phyloP scores from a whole-genome alignment of 192 early-diverging fungal genomes.

The Backusella mclennaniae region DNA sequence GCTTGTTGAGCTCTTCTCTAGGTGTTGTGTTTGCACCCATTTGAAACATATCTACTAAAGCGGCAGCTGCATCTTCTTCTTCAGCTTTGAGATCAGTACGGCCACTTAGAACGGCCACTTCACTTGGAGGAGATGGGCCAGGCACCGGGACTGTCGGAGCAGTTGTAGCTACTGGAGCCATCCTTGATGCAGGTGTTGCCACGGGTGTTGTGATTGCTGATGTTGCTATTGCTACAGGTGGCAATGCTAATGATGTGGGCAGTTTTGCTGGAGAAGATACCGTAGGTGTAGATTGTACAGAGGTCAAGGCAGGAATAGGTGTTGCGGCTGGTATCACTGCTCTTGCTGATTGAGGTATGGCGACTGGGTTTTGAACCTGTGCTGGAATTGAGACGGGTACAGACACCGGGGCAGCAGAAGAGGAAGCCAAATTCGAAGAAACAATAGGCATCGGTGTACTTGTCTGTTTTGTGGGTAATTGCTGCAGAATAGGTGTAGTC shows the following conservation, averaged over 20 bases:
- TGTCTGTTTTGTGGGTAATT: not conserved
- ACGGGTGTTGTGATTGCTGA: not conserved
- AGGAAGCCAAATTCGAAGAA: not conserved
- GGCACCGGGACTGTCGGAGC: not conserved
- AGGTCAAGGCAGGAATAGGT: not conserved
- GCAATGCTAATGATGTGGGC: not conserved
- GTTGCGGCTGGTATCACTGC: not conserved
- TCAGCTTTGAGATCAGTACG: constrained; percentile 27
- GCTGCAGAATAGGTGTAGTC: not conserved
- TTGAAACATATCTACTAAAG: constrained; percentile 37
- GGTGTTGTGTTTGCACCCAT: constrained; percentile 24
- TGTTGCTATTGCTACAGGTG: not conserved
- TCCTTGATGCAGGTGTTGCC: not conserved
- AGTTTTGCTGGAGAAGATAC: not conserved
- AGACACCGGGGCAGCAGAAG: not conserved
- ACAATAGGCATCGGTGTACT: not conserved
- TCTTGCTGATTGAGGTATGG: not conserved
- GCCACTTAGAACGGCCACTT: not conserved
- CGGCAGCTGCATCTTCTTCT: constrained; percentile 44
- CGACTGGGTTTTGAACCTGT: not conserved
- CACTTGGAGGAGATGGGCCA: not conserved
- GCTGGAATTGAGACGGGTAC: not conserved
- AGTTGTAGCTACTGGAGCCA: not conserved
- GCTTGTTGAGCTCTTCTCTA: not conserved
- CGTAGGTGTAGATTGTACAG: not conserved